phyloP scores from a whole-genome alignment of 1,139 yeast species.

The Saccharomycopsis hybrid region DNA sequence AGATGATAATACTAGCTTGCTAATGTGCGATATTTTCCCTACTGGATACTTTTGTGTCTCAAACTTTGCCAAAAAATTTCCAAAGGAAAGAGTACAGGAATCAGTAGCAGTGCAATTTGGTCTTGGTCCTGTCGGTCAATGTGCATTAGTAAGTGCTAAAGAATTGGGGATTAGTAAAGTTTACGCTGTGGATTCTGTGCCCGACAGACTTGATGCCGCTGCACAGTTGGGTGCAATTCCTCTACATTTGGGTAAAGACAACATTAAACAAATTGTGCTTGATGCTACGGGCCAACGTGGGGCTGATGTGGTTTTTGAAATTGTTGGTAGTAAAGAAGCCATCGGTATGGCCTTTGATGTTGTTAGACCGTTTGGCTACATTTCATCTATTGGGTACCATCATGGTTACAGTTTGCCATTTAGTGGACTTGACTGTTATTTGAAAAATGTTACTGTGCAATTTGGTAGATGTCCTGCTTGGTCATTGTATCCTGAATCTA shows the following conservation, averaged over 20 bases:
- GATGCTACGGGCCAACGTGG: slow-evolving; percentile 38
- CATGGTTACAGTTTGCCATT: slow-evolving; percentile 50
- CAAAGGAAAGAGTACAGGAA: slow-evolving; percentile 26
- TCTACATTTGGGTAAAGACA: slow-evolving; percentile 33
- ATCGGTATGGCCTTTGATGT: slow-evolving; percentile 45
- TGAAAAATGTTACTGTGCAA: slow-evolving; percentile 50
- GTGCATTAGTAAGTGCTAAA: slow-evolving; percentile 44
- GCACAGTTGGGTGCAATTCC: slow-evolving; percentile 42
- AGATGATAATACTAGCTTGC: slow-evolving; percentile 43
- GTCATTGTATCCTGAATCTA: slow-evolving; percentile 49
- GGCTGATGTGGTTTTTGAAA: slow-evolving; percentile 53
- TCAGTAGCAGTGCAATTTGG: slow-evolving; percentile 46
- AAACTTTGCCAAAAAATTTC: slow-evolving; percentile 37
- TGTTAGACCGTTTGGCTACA: slow-evolving; percentile 54
- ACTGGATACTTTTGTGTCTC: slow-evolving; percentile 59
- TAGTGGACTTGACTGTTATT: slow-evolving; percentile 50
- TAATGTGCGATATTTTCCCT: slow-evolving; percentile 64
- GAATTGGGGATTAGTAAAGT: slow-evolving; percentile 41
- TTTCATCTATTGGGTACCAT: slow-evolving; percentile 57
- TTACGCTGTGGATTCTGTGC: slow-evolving; percentile 47
- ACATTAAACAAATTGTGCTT: slow-evolving; percentile 27
- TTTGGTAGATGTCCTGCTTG: slow-evolving; percentile 64
- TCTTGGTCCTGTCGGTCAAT: slow-evolving; percentile 61
- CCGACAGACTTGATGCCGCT: slow-evolving; percentile 43
- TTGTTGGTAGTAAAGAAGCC: slow-evolving; percentile 49